phyloP scores from a whole-genome alignment of 495 filamentous ascomycete genomes.

The Friedmanniomyces endolithicus region DNA sequence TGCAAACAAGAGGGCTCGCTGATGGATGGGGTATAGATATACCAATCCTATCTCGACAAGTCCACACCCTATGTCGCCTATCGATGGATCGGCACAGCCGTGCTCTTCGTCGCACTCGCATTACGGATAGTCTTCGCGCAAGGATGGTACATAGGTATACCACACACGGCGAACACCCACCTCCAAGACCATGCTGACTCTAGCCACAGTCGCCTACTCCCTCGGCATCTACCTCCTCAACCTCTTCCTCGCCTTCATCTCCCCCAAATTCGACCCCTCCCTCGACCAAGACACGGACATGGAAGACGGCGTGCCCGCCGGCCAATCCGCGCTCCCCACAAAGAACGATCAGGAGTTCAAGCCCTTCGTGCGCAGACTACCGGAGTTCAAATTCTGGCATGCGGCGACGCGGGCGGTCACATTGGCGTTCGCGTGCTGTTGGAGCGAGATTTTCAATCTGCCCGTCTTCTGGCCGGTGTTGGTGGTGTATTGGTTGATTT shows the following conservation, averaged over 20 bases:
- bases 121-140: constrained; percentile 78
- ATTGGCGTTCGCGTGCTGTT: constrained; percentile 77
- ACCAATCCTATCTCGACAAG: constrained; percentile 88
- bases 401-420: constrained; percentile 74
- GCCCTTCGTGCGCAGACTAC: constrained; percentile 87
- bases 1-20: neutral
- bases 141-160: constrained; percentile 96
- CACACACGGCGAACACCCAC: neutral
- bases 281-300: constrained; percentile 91
- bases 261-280: constrained; percentile 97
- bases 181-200: neutral
- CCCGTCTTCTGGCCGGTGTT: constrained; percentile 98
- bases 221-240: constrained; percentile 98
- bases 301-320: constrained; percentile 67
- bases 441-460: constrained; percentile 88
- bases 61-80: constrained; percentile 77
- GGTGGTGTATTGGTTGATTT: constrained; percentile 95
- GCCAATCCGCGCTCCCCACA: constrained; percentile 57
- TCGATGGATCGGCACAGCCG: constrained; percentile 73
- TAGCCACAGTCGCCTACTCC: constrained; percentile 71
- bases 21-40: constrained; percentile 49
- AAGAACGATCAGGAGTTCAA: constrained; percentile 95
- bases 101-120: constrained; percentile 68
- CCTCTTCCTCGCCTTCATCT: constrained; percentile 96
- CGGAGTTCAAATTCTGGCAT: constrained; percentile 99